Conservation (phyloP, 2,329 filamentous ascomycete genomes). For the Colletotrichum sp. region DNA sequence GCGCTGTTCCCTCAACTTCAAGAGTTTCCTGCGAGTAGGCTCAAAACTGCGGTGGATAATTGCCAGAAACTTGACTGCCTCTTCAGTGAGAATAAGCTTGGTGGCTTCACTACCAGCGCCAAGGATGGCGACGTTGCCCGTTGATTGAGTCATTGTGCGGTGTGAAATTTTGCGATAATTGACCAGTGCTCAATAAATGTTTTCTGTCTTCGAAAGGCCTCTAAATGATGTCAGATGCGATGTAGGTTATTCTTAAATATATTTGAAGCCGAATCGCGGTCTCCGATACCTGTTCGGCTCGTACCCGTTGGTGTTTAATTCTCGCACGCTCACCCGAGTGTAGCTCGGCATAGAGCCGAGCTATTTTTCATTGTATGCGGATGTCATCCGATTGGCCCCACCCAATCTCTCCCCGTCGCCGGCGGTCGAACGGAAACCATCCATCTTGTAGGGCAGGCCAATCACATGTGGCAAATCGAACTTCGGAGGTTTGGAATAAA, state of each 20-base stretch:
- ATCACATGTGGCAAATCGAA: not conserved
- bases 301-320: constrained; percentile 6
- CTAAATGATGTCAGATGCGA: not conserved
- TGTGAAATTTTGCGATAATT: not conserved
- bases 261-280: not conserved
- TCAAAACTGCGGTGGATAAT: constrained; percentile 90
- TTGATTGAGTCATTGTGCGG: not conserved
- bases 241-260: not conserved
- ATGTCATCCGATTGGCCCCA: constrained; percentile 6
- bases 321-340: not conserved
- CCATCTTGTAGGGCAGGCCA: not conserved
- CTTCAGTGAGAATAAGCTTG: constrained; percentile 82
- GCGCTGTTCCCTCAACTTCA: constrained; percentile 78
- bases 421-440: constrained; percentile 1
- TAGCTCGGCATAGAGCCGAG: not conserved
- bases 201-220: not conserved
- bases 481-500: not conserved
- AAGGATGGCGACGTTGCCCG: constrained; percentile 71
- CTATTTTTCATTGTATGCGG: not conserved
- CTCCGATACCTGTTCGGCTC: not conserved
- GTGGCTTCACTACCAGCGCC: constrained; percentile 74
- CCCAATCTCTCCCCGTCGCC: not conserved
- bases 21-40: constrained; percentile 76
- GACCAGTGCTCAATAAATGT: rapidly evolving
- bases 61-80: constrained; percentile 82